phyloP scores from a whole-genome alignment of 2,329 filamentous ascomycete genomes.

The Cercospora zeina region DNA sequence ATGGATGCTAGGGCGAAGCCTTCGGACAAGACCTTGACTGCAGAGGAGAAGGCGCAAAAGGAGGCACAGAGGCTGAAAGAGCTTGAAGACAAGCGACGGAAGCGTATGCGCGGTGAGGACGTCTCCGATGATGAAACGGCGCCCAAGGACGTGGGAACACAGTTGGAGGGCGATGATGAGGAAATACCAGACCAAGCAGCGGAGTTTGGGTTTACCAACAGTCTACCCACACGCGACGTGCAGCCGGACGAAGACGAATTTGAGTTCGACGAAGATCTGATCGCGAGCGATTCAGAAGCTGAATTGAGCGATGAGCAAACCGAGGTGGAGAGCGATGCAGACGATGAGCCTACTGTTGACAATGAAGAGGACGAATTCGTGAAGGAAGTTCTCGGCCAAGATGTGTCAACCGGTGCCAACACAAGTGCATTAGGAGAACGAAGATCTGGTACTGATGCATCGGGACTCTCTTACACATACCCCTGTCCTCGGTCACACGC shows the following conservation, averaged over 20 bases:
- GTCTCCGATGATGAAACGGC: slow-evolving; percentile 61
- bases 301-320: slow-evolving; percentile 23
- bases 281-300: slow-evolving; percentile 69
- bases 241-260: slow-evolving; percentile 96
- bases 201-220: slow-evolving; percentile 63
- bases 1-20: slow-evolving; percentile 83
- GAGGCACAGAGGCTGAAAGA: slow-evolving; percentile 74
- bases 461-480: slow-evolving; percentile 73
- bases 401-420: slow-evolving; percentile 19
- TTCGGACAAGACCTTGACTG: slow-evolving; percentile 84
- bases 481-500: slow-evolving; percentile 76
- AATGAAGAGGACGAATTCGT: slow-evolving; percentile 53
- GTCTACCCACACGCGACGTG: slow-evolving; percentile 58
- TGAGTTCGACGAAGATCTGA: slow-evolving; percentile 80
- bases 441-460: slow-evolving; percentile 43
- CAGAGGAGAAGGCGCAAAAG: slow-evolving; percentile 77
- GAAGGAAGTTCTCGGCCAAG: slow-evolving; percentile 44
- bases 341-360: slow-evolving; percentile 33
- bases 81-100: slow-evolving; percentile 77
- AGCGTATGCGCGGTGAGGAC: slow-evolving; percentile 84
- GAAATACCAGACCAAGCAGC: slow-evolving; percentile 57
- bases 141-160: slow-evolving; percentile 28
- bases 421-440: slow-evolving; percentile 45
- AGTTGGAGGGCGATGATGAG: slow-evolving; percentile 42
- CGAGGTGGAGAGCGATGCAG: slow-evolving; percentile 30